These are phyloP conservation scores for Penicillium malachiteum DNA, from an alignment of 495 filamentous ascomycete species.

Conservation along the genomic window DNA sequence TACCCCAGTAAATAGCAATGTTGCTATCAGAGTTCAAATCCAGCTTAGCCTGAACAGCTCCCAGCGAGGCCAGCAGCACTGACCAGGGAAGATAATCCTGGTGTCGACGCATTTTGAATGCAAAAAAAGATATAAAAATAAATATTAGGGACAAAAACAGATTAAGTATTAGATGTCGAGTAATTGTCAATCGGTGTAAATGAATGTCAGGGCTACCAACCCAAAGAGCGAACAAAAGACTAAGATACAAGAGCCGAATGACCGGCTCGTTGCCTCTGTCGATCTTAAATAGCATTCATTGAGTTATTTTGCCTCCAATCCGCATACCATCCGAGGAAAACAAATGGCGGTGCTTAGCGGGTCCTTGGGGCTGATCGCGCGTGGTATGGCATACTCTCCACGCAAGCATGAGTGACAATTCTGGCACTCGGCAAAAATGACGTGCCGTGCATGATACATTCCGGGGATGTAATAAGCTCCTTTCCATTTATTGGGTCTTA, in stretches of 20 bases:
- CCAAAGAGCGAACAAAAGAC: constrained; percentile 10
- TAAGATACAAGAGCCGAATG: background rate
- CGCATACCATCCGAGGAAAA: constrained; percentile 18
- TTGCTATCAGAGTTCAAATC: constrained; percentile 47
- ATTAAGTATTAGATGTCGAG: constrained; percentile 4
- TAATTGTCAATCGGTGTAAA: background rate
- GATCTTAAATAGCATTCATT: constrained; percentile 20
- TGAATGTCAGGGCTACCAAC: constrained; percentile 11
- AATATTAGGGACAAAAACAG: background rate
- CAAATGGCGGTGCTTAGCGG: constrained; percentile 12
- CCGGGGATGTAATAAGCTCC: background rate
- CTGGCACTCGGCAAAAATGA: background rate
- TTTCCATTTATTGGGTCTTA: constrained; percentile 14
- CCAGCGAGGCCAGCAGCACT: constrained; percentile 28
- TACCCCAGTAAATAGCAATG: constrained; percentile 64
- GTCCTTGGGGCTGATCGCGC: constrained; percentile 11
- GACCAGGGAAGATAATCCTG: constrained; percentile 26
- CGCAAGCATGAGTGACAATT: background rate
- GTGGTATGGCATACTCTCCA: constrained; percentile 11
- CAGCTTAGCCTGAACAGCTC: constrained; percentile 41
- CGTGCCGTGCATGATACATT: background rate
- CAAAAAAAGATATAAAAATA: background rate
- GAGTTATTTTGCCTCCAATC: constrained; percentile 17
- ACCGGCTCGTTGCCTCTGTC: background rate
- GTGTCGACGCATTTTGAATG: constrained; percentile 26